Base-by-base conservation (phyloP, 2,329 filamentous ascomycete genomes). In the Westerdykella ornata region DNA sequence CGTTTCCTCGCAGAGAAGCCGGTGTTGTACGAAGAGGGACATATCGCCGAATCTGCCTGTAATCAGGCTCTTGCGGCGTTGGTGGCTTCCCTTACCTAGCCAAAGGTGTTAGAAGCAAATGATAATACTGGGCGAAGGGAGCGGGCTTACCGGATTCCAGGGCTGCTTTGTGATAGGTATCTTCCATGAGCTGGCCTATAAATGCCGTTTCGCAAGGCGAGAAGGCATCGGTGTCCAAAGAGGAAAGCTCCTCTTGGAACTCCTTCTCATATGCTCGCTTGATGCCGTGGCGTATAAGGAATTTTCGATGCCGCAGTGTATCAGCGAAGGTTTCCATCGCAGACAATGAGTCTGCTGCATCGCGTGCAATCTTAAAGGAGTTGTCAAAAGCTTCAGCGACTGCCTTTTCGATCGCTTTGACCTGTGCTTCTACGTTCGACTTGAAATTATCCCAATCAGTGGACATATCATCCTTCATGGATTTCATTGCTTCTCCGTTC, bases 401-500 rank as follows among this genome's bases (percentile, higher is more conserved):
- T 2, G 29, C 39, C 3, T 16, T 38, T n/a, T 40, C 26, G 11
- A 45, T 28, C 5, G 36, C 16, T 2, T 54, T 36, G 12, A 60
- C 35, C 11, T 38, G 26, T 13, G 37, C 20, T 4, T 52, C 13
- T 13, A 65, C 14, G 3, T 39, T 41, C 1, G 9, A 9, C 1
- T 38, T 17, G 4, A 68, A 48, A 0, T 37, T 31, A 13, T 53
- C 20, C 69, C 70, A 75, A 4, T 55, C 55, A 0, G 30, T 22
- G 1, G 35, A 39, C 20, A 72, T 37, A 22, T 69, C 63, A 1
- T 22, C 12, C 0, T 49, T 55, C 69, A 74, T 71, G 1, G 29
- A 29, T 1, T 41, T 20, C 2, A 71, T 70, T 0, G 65, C 66
- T 49, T 74, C 69, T 37, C 66, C 53, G 38, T 75, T 75, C 72